Conservation (phyloP, 208 protist genomes). For the Acanthamoeba polyphaga region DNA sequence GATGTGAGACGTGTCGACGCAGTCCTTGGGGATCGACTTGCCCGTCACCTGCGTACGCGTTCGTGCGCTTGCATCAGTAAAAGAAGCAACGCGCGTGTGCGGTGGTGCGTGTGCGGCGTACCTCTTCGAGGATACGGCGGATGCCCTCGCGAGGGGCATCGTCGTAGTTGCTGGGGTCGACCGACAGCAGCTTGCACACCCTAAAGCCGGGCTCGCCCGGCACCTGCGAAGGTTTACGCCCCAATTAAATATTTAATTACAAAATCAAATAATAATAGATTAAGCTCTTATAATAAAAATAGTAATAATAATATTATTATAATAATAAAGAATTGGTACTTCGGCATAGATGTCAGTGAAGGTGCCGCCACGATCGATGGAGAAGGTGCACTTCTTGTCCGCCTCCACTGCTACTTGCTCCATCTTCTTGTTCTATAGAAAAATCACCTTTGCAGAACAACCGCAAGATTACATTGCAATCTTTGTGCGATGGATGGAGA, state of each 20-base stretch:
- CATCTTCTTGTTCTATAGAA: background rate
- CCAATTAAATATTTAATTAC: no score
- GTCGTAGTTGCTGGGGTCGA: slow-evolving; percentile 94
- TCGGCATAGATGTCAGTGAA: slow-evolving; percentile 95
- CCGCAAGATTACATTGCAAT: no score
- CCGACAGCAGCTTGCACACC: slow-evolving; percentile 95
- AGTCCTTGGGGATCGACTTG: slow-evolving; percentile 72
- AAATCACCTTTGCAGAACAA: no score
- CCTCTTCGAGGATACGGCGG: slow-evolving; percentile 91
- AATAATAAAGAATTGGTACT: no score
- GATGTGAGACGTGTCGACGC: slow-evolving; percentile 90
- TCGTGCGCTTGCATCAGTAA: background rate
- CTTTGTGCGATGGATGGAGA: no score
- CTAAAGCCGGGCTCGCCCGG: slow-evolving; percentile 65
- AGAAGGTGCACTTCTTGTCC: slow-evolving; percentile 85
- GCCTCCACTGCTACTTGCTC: background rate
- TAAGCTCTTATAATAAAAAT: no score
- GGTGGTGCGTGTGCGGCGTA: background rate
- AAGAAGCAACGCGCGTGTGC: background rate
- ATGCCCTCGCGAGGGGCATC: slow-evolving; percentile 97
- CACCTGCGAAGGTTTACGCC: background rate
- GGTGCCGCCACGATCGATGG: slow-evolving; percentile 96
- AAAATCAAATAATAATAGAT: slow-evolving; percentile 10
- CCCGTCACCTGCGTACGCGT: slow-evolving; percentile 46
- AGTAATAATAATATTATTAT: background rate